Evolutionary conservation across 148 eudicot species (phyloP).

Genomic region (Pouteria glomerata): DNA sequence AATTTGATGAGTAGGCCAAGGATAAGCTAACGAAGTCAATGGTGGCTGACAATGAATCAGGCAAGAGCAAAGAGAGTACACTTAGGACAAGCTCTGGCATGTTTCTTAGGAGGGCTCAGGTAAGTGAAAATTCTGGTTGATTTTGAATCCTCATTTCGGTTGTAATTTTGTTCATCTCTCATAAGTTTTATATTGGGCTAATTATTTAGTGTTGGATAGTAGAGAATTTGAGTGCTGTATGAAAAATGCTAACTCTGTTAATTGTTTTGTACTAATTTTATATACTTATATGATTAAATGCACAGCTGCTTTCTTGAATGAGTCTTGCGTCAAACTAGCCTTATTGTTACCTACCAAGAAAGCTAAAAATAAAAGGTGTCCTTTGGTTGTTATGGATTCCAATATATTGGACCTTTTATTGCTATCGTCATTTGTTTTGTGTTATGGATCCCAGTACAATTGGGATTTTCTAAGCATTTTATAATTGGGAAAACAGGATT

Average conservation of each 20-base stretch:
- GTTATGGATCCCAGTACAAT: no score
- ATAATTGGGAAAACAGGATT: no score
- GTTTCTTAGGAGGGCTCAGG: constrained; percentile 74
- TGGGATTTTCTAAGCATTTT: no score
- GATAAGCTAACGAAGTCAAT: constrained; percentile 74
- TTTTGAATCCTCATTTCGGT: not conserved
- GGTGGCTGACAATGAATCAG: constrained; percentile 87
- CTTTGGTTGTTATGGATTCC: not conserved
- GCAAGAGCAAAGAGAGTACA: constrained; percentile 61
- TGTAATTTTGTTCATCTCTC: not conserved
- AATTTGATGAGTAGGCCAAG: constrained; percentile 51
- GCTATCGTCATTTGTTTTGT: not conserved
- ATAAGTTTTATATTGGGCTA: not conserved
- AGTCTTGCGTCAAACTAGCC: no score
- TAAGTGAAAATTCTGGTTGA: constrained; percentile 18
- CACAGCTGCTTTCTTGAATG: not conserved
- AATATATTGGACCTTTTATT: not conserved
- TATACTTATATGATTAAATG: not conserved
- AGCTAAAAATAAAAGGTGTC: not conserved
- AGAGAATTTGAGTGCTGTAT: not conserved
- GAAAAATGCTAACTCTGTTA: not conserved
- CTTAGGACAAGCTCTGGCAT: constrained; percentile 84
- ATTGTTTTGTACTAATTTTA: not conserved
- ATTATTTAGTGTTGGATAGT: not conserved
- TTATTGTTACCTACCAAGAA: no score